Evolutionary conservation across 1,284 basidiomycete species (phyloP).

Genomic region (Xerocomus nothofagi): DNA sequence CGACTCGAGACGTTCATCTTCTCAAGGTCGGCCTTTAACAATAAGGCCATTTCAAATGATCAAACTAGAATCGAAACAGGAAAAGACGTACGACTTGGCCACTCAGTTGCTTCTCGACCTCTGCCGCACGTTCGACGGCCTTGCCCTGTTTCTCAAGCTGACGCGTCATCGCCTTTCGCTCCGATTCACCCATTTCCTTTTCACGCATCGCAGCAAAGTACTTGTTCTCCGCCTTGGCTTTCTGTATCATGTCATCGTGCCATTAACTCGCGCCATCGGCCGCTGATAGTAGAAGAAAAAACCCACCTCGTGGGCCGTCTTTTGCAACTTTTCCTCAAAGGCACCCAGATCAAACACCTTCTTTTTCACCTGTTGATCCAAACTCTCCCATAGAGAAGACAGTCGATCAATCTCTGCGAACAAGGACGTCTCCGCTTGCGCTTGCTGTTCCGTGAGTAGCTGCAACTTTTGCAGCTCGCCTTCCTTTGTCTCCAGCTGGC

Average conservation of each 20-base stretch:
- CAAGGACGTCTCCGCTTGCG: conserved; percentile 71
- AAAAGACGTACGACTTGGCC: conserved; percentile 54
- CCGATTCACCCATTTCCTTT: conserved; percentile 80
- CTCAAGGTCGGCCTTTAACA: conserved; percentile 47
- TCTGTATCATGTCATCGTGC: conserved; percentile 40
- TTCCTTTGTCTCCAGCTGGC: conserved; percentile 63
- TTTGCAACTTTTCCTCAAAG: conserved; percentile 76
- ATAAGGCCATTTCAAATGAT: neutral
- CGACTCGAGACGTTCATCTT: conserved; percentile 47
- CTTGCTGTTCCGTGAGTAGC: conserved; percentile 53
- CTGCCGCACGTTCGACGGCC: conserved; percentile 69
- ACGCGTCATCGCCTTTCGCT: conserved; percentile 68
- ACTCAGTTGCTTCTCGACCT: conserved; percentile 60
- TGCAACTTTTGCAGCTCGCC: conserved; percentile 59
- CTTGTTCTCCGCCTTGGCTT: conserved; percentile 94
- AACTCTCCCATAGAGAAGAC: conserved; percentile 84
- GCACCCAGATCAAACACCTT: conserved; percentile 82
- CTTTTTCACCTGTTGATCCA: conserved; percentile 80
- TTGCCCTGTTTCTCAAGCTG: conserved; percentile 79
- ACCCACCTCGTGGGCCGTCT: conserved; percentile 63
- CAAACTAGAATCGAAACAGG: neutral
- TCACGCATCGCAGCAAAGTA: conserved; percentile 90
- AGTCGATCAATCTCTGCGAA: conserved; percentile 88
- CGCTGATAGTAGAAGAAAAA: neutral
- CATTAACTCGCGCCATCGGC: neutral